These are phyloP conservation scores for Chlamydomonas incerta DNA, from an alignment of 139 green algal species.

Conservation along the genomic window DNA sequence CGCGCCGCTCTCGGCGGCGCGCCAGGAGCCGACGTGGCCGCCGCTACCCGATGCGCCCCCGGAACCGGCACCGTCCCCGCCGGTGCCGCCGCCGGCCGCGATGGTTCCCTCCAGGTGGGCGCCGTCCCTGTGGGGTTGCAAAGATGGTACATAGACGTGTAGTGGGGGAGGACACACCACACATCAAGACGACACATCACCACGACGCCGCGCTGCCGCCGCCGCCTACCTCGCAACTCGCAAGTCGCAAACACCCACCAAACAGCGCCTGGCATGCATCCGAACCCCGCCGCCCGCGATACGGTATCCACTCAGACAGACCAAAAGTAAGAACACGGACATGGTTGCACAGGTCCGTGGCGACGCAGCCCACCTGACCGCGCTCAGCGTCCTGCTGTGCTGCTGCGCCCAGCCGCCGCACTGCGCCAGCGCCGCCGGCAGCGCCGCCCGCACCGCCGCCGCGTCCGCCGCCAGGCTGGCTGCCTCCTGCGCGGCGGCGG, in stretches of 20 bases:
- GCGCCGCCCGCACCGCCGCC: not conserved
- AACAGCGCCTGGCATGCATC: too few relatives aligned
- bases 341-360: too few relatives aligned
- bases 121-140: not conserved
- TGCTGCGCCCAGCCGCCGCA: slow-evolving; percentile 37
- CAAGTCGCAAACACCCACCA: too few relatives aligned
- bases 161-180: too few relatives aligned
- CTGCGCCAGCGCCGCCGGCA: slow-evolving; percentile 17
- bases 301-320: too few relatives aligned
- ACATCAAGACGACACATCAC: too few relatives aligned
- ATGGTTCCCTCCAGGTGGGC: slow-evolving; percentile 17
- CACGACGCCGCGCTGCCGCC: too few relatives aligned
- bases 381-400: slow-evolving; percentile 25
- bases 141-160: not conserved
- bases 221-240: too few relatives aligned
- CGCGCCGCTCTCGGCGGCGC: not conserved
- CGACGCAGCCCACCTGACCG: slow-evolving; percentile 17
- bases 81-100: not conserved
- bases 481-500: slow-evolving; percentile 3
- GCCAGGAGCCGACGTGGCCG: not conserved
- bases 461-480: slow-evolving; percentile 20
- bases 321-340: too few relatives aligned
- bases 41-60: too few relatives aligned
- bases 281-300: too few relatives aligned
- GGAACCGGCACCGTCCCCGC: too few relatives aligned